Evolutionary conservation across 169 alveolate genomes (phyloP), one percentile per base, ranked within the genome.

Genomic region (Cryptosporidium bovis): DNA sequence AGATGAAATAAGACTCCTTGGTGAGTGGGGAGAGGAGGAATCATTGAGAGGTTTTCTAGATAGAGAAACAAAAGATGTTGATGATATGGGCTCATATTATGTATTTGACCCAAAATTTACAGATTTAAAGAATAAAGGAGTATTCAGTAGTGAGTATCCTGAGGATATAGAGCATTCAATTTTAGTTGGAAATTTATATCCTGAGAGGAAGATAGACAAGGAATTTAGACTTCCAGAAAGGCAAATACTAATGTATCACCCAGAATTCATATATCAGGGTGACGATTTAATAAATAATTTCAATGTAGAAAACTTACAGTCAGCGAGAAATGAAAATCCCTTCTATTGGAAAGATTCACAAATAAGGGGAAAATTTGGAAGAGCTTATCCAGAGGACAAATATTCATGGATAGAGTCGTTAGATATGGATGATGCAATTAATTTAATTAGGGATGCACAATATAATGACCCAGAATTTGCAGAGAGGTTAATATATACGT

Each of bases 1-100:
- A 4, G 77, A 60, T 40, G 87, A 77, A 24, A 36, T 60, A n/a
- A 77, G 77, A 50, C 71, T 77, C 20, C 87, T 60, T 48, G 87
- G 87, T 34, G 71, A 60, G 18, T 77, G 87, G 87, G 87, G 87
- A 40, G 71, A 77, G 48, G 87, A 77, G 31, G 77, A 77, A 16
- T 36, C 64, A 1, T 31, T 62, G 27, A 69, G 83, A 29, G 83
- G 83, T 31, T 31, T 69, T 69, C 0, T 69, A 55, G 83, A 66
- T 56, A 69, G 55, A 29, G 83, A 69, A 69, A 29, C 33, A 31
- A 56, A 34, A 8, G 56, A 24, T 7, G 53, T 27, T 18, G 51
- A 29, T 69, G 18, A 53, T 51, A 69, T 69, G 83, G 67, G 51
- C 31, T 69, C 83, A n/a, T 69, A 31, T 33, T 69, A 69, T 16